Base-by-base conservation (phyloP, 148 eudicot species). In the Polygonum aviculare region DNA sequence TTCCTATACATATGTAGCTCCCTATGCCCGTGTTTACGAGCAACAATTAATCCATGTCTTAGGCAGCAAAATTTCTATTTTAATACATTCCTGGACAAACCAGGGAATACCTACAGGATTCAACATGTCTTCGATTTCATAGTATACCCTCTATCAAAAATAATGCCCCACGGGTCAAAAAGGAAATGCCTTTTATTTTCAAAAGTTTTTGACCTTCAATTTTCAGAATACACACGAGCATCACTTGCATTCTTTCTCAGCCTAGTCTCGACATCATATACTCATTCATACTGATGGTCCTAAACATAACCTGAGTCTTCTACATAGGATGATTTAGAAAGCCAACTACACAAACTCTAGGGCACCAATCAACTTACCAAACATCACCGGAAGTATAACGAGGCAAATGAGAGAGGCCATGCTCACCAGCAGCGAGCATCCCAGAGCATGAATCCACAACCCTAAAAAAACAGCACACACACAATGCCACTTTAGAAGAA, bases 351-450 rank as follows among this genome's bases (percentile, higher is more conserved):
- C 41, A 36, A 36, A 67, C 11, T 36, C 44, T 67, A 19, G 5
- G 15, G 15, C 72, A 16, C 38, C 44, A 67, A 67, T 35, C 79
- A 52, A 94, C 97, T 94, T 85, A 94, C 98, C 82, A 83, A 91
- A 90, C 77, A 94, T 76, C 69, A 88, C 72, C 69, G 98, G 98
- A 84, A 92, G 87, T 74, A 92, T 71, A 51, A 87, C 89, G 76
- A 92, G 79, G 85, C 97, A 94, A 77, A 94, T 86, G 76, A 94
- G 91, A 36, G 98, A 94, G 90, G 98, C 98, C 94, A 92, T 82
- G 96, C 98, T 94, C 78, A 94, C 97, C 89, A 94, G 80, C 39
- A 94, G 86, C 50, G 97, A 94, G 84, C 97, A 94, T 16, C 92
- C 98, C 92, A 92, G 85, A 19, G 98, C 97, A 82, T 81, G 41